Base-by-base conservation (phyloP, 1,284 basidiomycete genomes). In the Meira miltonrushii region DNA sequence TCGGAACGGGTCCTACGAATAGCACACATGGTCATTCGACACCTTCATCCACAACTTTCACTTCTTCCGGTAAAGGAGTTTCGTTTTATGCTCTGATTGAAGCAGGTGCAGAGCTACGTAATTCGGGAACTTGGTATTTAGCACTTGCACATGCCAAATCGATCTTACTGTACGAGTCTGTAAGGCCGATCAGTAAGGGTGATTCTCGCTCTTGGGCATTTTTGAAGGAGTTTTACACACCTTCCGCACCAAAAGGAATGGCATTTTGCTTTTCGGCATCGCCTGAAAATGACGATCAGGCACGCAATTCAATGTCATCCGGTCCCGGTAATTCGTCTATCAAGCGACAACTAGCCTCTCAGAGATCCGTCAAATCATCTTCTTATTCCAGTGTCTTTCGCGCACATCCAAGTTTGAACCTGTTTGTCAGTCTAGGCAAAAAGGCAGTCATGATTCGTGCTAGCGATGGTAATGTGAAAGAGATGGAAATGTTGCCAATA, bases 41-140 rank as follows among this genome's bases (percentile, higher is more conserved):
- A 39, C 38, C 40, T 2, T n/a, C 40, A 51, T 48, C 60, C 33
- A 48, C 64, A 50, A 54, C 50, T 15, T 13, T 13, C n/a, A 48
- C 17, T 48, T 25, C n/a, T 48, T n/a, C 46, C 6, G 55, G 58
- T 15, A 67, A 62, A 23, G 68, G 68, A 23, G 64, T 68, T 19
- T 38, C 67, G 10, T 71, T 70, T 61, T 71, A 67, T 55, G 57
- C 69, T 4, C 57, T 71, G 2, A 65, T 69, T 40, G 68, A 71
- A 48, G 69, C 69, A 3, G 57, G 28, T 19, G 25, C 60, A 11
- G 62, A 69, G 33, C 63, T 62, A 44, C 68, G 68, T 41, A 67
- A 60, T 5, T 48, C 62, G 8, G 69, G 69, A 15, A 71, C 69
- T 12, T 71, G 69, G 69, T 71, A 71, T 53, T 50, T 71, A 8